These are phyloP conservation scores for Chlamydomonas schloesseri DNA, from an alignment of 139 green algal genomes.

Conservation along the genomic window DNA sequence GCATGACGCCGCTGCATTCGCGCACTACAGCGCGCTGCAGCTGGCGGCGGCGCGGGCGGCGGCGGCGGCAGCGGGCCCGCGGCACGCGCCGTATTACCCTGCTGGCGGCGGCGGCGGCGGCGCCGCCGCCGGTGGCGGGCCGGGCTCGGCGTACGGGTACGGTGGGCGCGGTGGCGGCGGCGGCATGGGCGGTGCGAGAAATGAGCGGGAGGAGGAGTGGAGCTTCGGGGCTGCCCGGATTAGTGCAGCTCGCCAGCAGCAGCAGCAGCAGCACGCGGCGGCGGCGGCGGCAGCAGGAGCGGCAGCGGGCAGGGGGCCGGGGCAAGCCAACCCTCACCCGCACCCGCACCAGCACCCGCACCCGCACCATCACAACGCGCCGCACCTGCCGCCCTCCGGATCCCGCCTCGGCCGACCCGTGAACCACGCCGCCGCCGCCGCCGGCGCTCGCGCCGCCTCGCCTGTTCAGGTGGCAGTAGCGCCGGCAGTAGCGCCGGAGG, in stretches of 20 bases:
- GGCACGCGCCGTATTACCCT: too few species aligned
- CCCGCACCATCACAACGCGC: neutral
- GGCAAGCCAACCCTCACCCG: neutral
- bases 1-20: constrained; percentile 18
- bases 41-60: neutral
- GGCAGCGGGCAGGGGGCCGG: too few species aligned
- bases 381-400: neutral
- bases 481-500: too few species aligned
- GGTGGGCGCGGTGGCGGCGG: too few species aligned
- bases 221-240: neutral
- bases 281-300: too few species aligned
- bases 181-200: neutral
- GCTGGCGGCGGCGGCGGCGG: neutral
- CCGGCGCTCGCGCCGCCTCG: too few species aligned
- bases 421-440: too few species aligned
- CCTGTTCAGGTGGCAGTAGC: too few species aligned
- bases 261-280: too few species aligned
- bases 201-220: constrained; percentile 17
- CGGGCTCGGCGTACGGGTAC: too few species aligned
- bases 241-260: too few species aligned
- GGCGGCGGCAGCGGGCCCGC: neutral
- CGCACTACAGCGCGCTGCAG: neutral
- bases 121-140: too few species aligned
- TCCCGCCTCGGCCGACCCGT: neutral
- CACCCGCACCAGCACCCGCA: neutral